Conservation (phyloP, 352 stramenopile species). For the Pythium folliculosum region DNA sequence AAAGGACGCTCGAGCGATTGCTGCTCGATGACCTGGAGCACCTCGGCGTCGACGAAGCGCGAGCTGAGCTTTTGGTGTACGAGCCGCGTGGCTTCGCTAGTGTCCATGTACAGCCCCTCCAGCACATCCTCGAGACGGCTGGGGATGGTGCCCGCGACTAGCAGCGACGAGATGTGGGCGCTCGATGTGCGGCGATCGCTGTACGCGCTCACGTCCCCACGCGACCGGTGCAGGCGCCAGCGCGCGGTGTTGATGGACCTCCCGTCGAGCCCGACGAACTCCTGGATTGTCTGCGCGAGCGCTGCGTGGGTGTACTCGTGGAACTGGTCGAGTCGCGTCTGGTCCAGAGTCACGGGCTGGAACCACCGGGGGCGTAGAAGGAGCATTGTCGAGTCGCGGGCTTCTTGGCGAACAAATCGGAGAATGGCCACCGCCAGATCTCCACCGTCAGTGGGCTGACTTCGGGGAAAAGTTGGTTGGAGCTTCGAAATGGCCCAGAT, state of each 20-base stretch:
- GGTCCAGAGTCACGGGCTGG: slow-evolving; percentile 1
- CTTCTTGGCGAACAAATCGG: neutral
- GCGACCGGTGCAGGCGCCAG: slow-evolving; percentile 43
- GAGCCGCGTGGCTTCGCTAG: slow-evolving; percentile 15
- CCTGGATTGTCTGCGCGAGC: slow-evolving; percentile 40
- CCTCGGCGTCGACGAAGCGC: slow-evolving; percentile 25
- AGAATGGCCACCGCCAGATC: neutral
- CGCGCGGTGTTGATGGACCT: slow-evolving; percentile 28
- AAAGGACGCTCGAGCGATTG: slow-evolving; percentile 14
- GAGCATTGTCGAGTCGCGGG: neutral
- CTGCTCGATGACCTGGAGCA: slow-evolving; percentile 24
- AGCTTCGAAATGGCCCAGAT: too few species aligned
- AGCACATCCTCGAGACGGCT: slow-evolving; percentile 16
- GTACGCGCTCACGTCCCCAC: slow-evolving; percentile 36
- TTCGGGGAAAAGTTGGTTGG: too few species aligned
- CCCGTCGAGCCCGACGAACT: slow-evolving; percentile 31
- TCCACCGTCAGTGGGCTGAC: too few species aligned
- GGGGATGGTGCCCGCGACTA: slow-evolving; percentile 20
- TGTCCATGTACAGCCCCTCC: slow-evolving; percentile 27
- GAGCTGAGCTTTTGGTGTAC: slow-evolving; percentile 19
- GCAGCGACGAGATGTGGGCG: slow-evolving; percentile 4
- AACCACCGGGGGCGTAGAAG: slow-evolving; percentile 3
- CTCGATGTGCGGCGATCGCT: slow-evolving; percentile 21
- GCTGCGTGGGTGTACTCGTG: slow-evolving; percentile 34
- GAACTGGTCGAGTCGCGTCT: slow-evolving; percentile 38